Percentiles rank a stretch among this genome's conserved stretches.
Evolutionary conservation across 306 rosid species (phyloP).

Genomic region (Cucurbita ficifolia): DNA sequence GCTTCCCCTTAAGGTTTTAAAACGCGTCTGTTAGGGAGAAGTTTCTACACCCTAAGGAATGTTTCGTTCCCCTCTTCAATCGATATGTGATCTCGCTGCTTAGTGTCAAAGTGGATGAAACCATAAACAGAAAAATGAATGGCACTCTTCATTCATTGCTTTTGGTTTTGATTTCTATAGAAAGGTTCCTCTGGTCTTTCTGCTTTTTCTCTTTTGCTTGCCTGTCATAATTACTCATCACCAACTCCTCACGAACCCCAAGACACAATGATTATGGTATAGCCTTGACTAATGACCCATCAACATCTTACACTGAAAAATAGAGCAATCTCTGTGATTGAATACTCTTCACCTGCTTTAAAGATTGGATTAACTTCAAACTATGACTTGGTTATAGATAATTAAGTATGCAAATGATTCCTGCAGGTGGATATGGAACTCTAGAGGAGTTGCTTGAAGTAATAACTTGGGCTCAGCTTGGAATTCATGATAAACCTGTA

Average conservation of each 20-base stretch:
- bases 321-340: slow-evolving; percentile 8
- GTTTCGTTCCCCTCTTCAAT: no score
- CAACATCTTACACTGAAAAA: slow-evolving; percentile 33
- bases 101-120: neutral
- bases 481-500: slow-evolving; percentile 74
- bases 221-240: slow-evolving; percentile 1
- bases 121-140: neutral
- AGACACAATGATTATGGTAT: slow-evolving; percentile 23
- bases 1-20: no score
- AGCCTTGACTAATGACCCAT: slow-evolving; percentile 20
- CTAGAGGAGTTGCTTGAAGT: slow-evolving; percentile 73
- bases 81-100: no score
- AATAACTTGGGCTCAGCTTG: slow-evolving; percentile 83
- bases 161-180: neutral
- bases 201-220: neutral
- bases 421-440: slow-evolving; percentile 70
- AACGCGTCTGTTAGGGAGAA: no score
- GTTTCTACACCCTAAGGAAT: no score
- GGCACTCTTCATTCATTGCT: neutral
- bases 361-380: neutral
- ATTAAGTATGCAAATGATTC: slow-evolving; percentile 10
- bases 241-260: slow-evolving; percentile 15
- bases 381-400: neutral
- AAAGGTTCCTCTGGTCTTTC: no score
- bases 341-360: neutral